Base-by-base conservation (phyloP, 345 rosid genomes). In the Citropsis articulata region DNA sequence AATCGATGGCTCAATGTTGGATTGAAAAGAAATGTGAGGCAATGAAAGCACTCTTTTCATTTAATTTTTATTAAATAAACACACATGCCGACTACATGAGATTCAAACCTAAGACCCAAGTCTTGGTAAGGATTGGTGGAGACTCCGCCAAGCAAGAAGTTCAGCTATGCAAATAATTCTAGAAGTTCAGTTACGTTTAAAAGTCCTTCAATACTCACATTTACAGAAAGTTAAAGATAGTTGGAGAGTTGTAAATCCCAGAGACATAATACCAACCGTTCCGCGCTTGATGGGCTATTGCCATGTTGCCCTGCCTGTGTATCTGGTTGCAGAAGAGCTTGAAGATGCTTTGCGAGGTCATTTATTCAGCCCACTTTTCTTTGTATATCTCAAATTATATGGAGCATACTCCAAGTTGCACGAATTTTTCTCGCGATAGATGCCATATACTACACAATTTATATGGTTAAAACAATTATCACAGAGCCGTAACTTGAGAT, bases 271-370 rank as follows among this genome's bases (percentile, higher is more conserved):
- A 81, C 99, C 98, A 22, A 89, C 99, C 8, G 88, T 95, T 24
- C 98, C 98, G 56, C 96, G 93, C 67, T 85, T 93, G 79, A 95
- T 93, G 98, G 99, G 99, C 67, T 95, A 95, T 77, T 93, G 93
- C 86, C 99, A 93, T 71, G 99, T 95, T 31, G 99, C 98, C 69
- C 93, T 89, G 61, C 99, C 98, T 66, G 85, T 93, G 72, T 95
- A 92, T 88, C 87, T 93, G 64, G 88, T 90, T 31, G 85, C 97
- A 76, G 97, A 96, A 85, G 89, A 81, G 28, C 66, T 90, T 35
- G 77, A 24, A 78, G 91, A 89, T 72, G 84, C 91, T 73, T 81
- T 90, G 93, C 97, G 93, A 75, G 75, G 92, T 77, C 66, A 21
- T 27, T 56, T 65, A 62, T 69, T 77, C 27, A 18, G 53, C 71